Evolutionary conservation across 345 rosid genomes (phyloP).

Genomic region (Nasturtium officinale): DNA sequence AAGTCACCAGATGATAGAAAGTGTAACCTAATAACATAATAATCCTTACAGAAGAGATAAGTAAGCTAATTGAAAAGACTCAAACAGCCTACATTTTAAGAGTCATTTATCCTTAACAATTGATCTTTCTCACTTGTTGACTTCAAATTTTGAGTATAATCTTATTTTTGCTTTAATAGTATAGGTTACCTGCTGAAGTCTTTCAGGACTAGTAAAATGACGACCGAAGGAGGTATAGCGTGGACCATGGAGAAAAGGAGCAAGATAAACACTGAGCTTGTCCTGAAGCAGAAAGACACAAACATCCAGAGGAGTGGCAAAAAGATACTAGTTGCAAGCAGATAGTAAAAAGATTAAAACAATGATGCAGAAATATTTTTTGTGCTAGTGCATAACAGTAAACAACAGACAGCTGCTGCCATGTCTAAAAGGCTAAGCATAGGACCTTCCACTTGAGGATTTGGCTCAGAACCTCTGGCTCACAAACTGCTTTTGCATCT

Average conservation of each 20-base stretch:
- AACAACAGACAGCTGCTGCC: constrained; percentile 10
- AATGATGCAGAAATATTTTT: constrained; percentile 2
- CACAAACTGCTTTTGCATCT: constrained; percentile 93
- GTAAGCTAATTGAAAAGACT: background rate
- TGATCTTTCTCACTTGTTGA: constrained; percentile 1
- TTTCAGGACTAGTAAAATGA: constrained; percentile 86
- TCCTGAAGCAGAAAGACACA: constrained; percentile 53
- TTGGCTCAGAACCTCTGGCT: constrained; percentile 68
- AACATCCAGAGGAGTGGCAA: constrained; percentile 9
- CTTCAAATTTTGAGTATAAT: constrained; percentile 1
- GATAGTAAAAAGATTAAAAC: background rate
- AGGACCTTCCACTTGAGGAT: constrained; percentile 85
- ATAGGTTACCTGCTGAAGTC: constrained; percentile 70
- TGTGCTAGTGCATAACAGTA: background rate
- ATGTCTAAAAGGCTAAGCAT: constrained; percentile 19
- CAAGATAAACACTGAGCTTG: constrained; percentile 78
- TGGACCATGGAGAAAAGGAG: constrained; percentile 79
- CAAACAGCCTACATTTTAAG: constrained; percentile 9
- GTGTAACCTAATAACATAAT: constrained; percentile 14
- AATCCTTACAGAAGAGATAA: constrained; percentile 25
- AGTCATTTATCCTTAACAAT: constrained; percentile 22
- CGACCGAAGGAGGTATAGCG: constrained; percentile 94
- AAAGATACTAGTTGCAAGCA: constrained; percentile 8
- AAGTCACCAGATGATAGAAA: constrained; percentile 24
- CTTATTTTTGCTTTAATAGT: constrained; percentile 15